Evolutionary conservation across 192 early-diverging fungal species (phyloP).

Genomic region (Umbelopsis ramanniana): DNA sequence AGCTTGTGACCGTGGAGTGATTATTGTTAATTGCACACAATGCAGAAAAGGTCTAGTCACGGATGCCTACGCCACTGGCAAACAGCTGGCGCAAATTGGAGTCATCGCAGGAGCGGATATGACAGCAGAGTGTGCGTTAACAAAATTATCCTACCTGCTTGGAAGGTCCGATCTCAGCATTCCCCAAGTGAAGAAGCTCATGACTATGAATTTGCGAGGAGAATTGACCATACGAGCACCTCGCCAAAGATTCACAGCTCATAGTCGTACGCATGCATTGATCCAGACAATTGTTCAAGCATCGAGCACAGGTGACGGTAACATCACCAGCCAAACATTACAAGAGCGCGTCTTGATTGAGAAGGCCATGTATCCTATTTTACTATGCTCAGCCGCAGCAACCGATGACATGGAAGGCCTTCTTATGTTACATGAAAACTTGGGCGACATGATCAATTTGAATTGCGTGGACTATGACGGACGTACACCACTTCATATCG

Average conservation of each 20-base stretch:
- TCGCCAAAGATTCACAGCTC: constrained; percentile 69
- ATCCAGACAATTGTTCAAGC: constrained; percentile 53
- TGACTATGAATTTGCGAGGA: constrained; percentile 87
- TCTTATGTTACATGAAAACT: constrained; percentile 59
- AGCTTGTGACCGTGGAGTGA: constrained; percentile 90
- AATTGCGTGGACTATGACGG: constrained; percentile 86
- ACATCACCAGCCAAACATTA: constrained; percentile 34
- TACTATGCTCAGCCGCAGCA: constrained; percentile 86
- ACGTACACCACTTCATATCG: constrained; percentile 86
- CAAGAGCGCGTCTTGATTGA: constrained; percentile 74
- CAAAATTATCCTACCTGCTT: constrained; percentile 93
- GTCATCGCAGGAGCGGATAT: constrained; percentile 93
- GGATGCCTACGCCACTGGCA: constrained; percentile 89
- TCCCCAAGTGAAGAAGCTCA: constrained; percentile 72
- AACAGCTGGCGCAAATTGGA: constrained; percentile 76
- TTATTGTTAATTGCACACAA: constrained; percentile 97
- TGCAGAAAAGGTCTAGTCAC: constrained; percentile 87
- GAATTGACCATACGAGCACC: constrained; percentile 82
- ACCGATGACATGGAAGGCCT: constrained; percentile 85
- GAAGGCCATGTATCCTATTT: constrained; percentile 77
- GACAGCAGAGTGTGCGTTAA: constrained; percentile 95
- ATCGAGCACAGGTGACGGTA: constrained; percentile 35
- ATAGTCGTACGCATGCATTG: constrained; percentile 55
- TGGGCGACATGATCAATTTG: constrained; percentile 57
- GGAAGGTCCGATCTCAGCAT: constrained; percentile 53